Evolutionary conservation across 495 filamentous ascomycete genomes (phyloP).

Genomic region (Emericellopsis terricola): DNA sequence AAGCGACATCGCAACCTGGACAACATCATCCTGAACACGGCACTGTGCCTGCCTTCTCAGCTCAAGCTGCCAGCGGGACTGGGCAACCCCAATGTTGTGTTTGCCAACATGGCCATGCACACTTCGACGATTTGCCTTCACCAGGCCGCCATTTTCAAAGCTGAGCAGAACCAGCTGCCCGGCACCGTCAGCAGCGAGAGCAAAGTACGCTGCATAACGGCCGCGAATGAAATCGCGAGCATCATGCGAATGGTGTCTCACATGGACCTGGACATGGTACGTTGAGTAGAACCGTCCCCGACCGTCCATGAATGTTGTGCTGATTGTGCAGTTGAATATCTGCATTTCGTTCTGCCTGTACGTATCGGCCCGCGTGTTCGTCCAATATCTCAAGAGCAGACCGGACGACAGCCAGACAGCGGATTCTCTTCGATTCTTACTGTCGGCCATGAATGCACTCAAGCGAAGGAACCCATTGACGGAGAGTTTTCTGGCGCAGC

Average conservation of each 20-base stretch:
- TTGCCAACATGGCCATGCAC: constrained; percentile 92
- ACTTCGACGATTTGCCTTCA: constrained; percentile 94
- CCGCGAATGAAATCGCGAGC: constrained; percentile 85
- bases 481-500: constrained; percentile 85
- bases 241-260: constrained; percentile 94
- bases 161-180: constrained; percentile 73
- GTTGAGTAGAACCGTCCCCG: constrained; percentile 10
- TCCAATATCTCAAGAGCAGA: constrained; percentile 80
- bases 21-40: constrained; percentile 72
- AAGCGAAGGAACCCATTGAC: constrained; percentile 81
- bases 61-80: constrained; percentile 68
- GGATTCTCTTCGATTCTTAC: constrained; percentile 74
- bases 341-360: constrained; percentile 95
- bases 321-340: constrained; percentile 60
- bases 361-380: constrained; percentile 83
- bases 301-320: constrained; percentile 1
- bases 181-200: constrained; percentile 67
- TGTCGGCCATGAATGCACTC: constrained; percentile 74
- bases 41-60: constrained; percentile 65
- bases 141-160: constrained; percentile 95
- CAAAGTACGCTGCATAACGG: constrained; percentile 81
- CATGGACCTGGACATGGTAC: constrained; percentile 65
- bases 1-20: constrained; percentile 81
- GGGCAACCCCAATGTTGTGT: constrained; percentile 71
- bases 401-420: constrained; percentile 70